phyloP scores from a whole-genome alignment of 1,284 basidiomycete species.

The Cystobasidium pallidum region DNA sequence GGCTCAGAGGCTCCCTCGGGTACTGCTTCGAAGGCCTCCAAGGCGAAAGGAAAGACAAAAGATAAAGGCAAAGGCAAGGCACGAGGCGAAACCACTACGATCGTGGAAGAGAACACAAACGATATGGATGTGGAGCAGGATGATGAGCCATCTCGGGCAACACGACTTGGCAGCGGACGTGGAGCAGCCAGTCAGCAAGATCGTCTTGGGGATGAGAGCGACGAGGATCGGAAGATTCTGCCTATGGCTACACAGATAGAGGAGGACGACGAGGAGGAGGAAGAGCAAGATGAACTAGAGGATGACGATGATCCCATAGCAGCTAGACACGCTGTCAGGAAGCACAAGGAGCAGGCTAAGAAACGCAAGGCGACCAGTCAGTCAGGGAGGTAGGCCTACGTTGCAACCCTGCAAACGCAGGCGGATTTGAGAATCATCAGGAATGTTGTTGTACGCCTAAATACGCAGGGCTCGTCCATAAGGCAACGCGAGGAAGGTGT shows the following conservation, averaged over 20 bases:
- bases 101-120: constrained; percentile 28
- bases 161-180: neutral
- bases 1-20: constrained; percentile 52
- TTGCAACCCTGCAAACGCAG: too few species aligned
- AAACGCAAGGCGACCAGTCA: constrained; percentile 24
- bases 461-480: too few species aligned
- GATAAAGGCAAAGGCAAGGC: constrained; percentile 54
- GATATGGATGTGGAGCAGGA: constrained; percentile 41
- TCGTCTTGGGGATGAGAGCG: constrained; percentile 12
- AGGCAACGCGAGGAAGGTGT: too few species aligned
- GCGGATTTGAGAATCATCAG: too few species aligned
- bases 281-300: constrained; percentile 45
- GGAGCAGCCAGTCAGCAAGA: constrained; percentile 9
- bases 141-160: neutral
- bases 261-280: constrained; percentile 44
- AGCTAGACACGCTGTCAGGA: constrained; percentile 9
- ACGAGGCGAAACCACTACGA: constrained; percentile 49
- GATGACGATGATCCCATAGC: constrained; percentile 41
- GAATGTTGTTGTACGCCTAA: too few species aligned
- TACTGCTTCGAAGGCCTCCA: constrained; percentile 56
- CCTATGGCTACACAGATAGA: constrained; percentile 30
- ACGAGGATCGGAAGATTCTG: constrained; percentile 26
- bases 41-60: constrained; percentile 56
- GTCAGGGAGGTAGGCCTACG: neutral
- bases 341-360: constrained; percentile 14